Evolutionary conservation across 768 basidiomycete species (phyloP), one percentile per base, ranked within the genome.

Genomic region (Lactarius hatsudake): DNA sequence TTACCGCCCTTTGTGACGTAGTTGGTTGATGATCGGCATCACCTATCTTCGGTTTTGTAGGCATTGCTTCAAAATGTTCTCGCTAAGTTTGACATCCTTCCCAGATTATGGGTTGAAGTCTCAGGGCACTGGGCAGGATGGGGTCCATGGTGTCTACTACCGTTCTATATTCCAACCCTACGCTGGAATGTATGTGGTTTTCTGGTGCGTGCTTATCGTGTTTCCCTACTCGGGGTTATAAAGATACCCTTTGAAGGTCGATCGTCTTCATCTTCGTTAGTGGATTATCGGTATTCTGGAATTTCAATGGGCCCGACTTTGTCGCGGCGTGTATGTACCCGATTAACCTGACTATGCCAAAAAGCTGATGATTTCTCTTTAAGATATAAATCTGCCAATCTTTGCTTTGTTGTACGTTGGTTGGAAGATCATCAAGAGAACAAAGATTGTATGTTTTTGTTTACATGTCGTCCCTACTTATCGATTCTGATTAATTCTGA

Each of bases 31-130:
- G 62, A 71, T 71, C 28, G 68, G 68, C 42, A 34, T 71, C 30
- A 69, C 70, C 42, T 71, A 71, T 65, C 61, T 71, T 55, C 70
- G 70, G 26, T 71, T 61, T 53, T 69, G 70, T 71, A 42, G 6
- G 63, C 28, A 55, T n/a, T 23, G 62, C 5, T 54, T 32, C 57
- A 26, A 38, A 28, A 26, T 17, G 40, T 2, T 55, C 32, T 40
- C 17, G 32, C 17, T 12, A 23, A 38, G 28, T 6, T 12, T 62
- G 48, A 62, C 64, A 30, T n/a, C 38, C n/a, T 58, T 30, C 20
- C 26, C 36, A 71, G 70, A 71, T 65, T 69, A 71, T 56, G 70
- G 70, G 32, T 23, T 66, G 48, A 65, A 66, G 48, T 59, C 43
- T 9, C 70, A 66, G 59, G 55, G 64, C 26, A 40, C 18, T 23